A percentile compares a stretch with the other conserved stretches of the same genome.
Evolutionary conservation across 371 early-diverging fungal genomes (phyloP).

Genomic region (Batrachochytrium dendrobatidis): DNA sequence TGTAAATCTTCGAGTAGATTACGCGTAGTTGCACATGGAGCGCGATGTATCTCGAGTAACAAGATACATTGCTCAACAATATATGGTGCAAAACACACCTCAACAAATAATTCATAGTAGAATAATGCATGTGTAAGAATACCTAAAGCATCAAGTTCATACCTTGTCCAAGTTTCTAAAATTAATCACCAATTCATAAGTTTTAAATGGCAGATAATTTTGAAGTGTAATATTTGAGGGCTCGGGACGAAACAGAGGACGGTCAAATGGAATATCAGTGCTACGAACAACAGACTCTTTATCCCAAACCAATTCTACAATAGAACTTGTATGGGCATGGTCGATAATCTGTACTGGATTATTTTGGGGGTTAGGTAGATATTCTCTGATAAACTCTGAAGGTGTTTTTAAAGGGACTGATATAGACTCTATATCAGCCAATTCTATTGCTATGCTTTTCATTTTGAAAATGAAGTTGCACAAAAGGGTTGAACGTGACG

Average conservation of each 20-base stretch:
- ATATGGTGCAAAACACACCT: no score
- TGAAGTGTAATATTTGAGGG: constrained; percentile 41
- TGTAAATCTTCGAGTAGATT: no score
- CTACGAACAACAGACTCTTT: constrained; percentile 12
- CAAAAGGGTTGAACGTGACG: not conserved
- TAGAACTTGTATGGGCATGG: constrained; percentile 7
- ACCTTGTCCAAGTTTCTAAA: constrained; percentile 52
- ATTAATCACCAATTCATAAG: constrained; percentile 38
- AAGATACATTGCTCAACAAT: no score
- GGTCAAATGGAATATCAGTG: constrained; percentile 33
- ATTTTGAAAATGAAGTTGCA: no score
- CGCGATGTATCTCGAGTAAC: no score
- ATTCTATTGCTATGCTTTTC: no score
- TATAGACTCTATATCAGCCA: no score
- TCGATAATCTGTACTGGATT: constrained; percentile 13
- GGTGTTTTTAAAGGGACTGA: no score
- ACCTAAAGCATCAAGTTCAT: no score
- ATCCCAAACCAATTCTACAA: constrained; percentile 26
- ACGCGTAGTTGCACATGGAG: no score
- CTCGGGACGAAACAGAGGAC: constrained; percentile 40
- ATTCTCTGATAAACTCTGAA: constrained; percentile 30
- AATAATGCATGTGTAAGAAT: no score
- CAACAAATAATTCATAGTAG: no score
- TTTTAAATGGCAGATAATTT: constrained; percentile 34
- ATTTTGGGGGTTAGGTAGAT: constrained; percentile 22